These are phyloP conservation scores for Cordyceps sp. DNA, from an alignment of 2,329 filamentous ascomycete species.

Conservation along the genomic window DNA sequence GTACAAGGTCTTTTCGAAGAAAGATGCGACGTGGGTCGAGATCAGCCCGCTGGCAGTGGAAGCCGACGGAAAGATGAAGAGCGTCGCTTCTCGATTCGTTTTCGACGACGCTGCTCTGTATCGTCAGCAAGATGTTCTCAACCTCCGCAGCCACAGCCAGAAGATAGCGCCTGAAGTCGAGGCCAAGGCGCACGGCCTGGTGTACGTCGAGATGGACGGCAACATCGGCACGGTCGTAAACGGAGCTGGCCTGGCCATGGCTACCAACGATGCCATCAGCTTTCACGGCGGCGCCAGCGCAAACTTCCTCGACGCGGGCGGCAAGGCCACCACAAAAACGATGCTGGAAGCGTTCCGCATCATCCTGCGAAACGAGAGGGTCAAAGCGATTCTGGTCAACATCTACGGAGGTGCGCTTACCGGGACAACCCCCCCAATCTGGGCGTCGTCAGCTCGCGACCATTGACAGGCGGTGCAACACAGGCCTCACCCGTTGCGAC, in stretches of 20 bases:
- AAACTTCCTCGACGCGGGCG: constrained; percentile 83
- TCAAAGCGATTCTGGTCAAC: constrained; percentile 49
- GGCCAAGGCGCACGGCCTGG: constrained; percentile 48
- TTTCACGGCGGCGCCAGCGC: constrained; percentile 51
- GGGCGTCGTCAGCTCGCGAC: too few species aligned
- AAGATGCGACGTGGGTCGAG: constrained; percentile 29
- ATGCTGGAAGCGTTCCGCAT: constrained; percentile 63
- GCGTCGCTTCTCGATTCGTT: constrained; percentile 21
- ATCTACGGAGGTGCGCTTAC: constrained; percentile 26
- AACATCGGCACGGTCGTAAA: constrained; percentile 77
- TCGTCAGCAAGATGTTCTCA: constrained; percentile 23
- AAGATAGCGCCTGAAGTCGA: constrained; percentile 18
- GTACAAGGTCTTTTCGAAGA: constrained; percentile 22
- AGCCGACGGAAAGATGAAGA: constrained; percentile 11
- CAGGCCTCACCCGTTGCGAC: constrained; percentile 31
- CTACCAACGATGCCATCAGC: constrained; percentile 67
- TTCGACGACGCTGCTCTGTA: constrained; percentile 29
- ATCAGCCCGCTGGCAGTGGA: constrained; percentile 19
- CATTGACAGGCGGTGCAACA: too few species aligned
- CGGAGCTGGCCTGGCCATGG: constrained; percentile 80
- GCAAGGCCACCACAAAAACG: constrained; percentile 70
- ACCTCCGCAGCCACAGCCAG: constrained; percentile 14
- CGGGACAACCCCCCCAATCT: neutral
- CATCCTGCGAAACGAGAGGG: constrained; percentile 52
- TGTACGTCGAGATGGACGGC: constrained; percentile 49